Evolutionary conservation across 2,329 filamentous ascomycete genomes (phyloP), one percentile per base, ranked within the genome.

Genomic region (Diplocarpon mali): DNA sequence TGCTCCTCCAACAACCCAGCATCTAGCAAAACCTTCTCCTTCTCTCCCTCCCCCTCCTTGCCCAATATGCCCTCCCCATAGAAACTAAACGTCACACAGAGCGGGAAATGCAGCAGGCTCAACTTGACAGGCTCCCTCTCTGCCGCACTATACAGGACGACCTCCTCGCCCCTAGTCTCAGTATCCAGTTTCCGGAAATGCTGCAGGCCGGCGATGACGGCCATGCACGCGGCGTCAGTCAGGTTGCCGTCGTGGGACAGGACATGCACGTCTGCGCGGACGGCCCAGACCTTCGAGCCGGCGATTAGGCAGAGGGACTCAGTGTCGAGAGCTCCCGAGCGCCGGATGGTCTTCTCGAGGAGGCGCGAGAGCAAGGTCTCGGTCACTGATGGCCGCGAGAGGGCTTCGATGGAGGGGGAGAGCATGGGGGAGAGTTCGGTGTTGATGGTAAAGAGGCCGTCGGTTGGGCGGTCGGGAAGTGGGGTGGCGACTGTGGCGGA

Each of bases 231-330:
- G 2, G 83, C 80, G 64, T 96, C 90, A 30, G 92, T 78, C 35
- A 98, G 71, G 56, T 89, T 90, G 42, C 92, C 92, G 62, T 96
- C 90, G 61, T 89, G 86, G 40, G 87, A 83, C 37, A 96, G 74
- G 38, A 96, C 80, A 65, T 98, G 92, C 16, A 96, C 76, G 63
- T 96, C 90, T 15, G 86, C 89, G 46, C 90, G 80, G 51, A 98
- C 74, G 49, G 83, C 83, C 80, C 92, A 98, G 69, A 85, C 92
- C 65, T 93, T 95, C 48, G 84, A 73, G 7, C 86, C 89, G 10
- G 92, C 88, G 24, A 95, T 73, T 16, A 98, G 85, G 64, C 92
- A 98, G 36, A 98, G 75, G 3, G 89, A 95, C 66, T 98, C 92
- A 29, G 89, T 95, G 64, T 96, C 90, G 34, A 98, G 77, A 6